A percentile compares a stretch with the other conserved stretches of the same genome.
phyloP scores from a whole-genome alignment of 176 grass and related monocot species.

The Areca catechu region DNA sequence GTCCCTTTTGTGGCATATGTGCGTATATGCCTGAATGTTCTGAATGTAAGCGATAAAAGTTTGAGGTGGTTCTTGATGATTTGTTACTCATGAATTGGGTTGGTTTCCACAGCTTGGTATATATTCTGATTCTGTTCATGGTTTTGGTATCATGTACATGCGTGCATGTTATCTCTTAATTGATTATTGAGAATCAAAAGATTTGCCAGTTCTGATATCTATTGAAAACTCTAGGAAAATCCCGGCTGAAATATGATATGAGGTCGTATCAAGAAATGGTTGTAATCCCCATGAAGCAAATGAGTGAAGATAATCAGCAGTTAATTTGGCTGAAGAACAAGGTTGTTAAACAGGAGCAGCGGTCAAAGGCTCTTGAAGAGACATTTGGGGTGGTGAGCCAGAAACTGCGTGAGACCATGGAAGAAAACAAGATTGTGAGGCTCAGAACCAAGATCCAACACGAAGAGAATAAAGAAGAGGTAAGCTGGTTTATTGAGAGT shows the following conservation, averaged over 20 bases:
- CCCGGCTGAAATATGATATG: constrained; percentile 57
- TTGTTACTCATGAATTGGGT: no score
- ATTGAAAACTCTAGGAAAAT: constrained; percentile 47
- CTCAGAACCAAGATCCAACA: constrained; percentile 48
- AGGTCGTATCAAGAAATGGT: constrained; percentile 91
- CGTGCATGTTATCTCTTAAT: no score
- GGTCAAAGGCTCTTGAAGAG: constrained; percentile 52
- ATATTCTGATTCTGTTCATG: no score
- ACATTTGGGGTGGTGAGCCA: constrained; percentile 33
- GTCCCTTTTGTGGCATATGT: no score
- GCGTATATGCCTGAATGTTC: no score
- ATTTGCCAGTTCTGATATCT: constrained; percentile 1
- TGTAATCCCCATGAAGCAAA: constrained; percentile 66
- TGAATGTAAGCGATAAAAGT: no score
- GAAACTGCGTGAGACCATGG: constrained; percentile 39
- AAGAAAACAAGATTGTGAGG: constrained; percentile 42
- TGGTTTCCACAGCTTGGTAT: no score
- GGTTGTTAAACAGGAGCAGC: constrained; percentile 42
- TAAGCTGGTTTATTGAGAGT: constrained; percentile 5
- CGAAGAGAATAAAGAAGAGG: constrained; percentile 67
- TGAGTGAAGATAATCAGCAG: constrained; percentile 85
- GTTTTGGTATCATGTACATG: no score
- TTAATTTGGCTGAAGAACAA: constrained; percentile 54
- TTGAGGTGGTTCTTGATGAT: no score
- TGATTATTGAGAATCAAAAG: no score